Evolutionary conservation across 2,329 filamentous ascomycete genomes (phyloP).

Genomic region (Clarireedia monteithiana): DNA sequence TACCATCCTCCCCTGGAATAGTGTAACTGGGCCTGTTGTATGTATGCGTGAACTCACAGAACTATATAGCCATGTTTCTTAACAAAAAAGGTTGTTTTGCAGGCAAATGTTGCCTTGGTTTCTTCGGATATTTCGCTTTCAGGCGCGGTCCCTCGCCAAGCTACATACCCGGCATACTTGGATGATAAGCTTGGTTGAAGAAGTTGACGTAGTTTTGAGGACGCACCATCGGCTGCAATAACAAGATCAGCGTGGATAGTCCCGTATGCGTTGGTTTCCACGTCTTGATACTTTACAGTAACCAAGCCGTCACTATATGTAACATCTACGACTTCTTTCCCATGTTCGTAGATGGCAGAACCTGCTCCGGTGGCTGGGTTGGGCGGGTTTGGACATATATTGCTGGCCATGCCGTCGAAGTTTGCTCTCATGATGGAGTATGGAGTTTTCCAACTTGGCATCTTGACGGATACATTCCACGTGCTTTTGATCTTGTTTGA

Average conservation of each 20-base stretch:
- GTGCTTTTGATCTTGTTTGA: neutral
- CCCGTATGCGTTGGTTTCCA: neutral
- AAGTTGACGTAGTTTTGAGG: neutral
- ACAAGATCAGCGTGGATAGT: neutral
- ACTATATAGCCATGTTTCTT: neutral
- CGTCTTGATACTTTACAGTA: neutral
- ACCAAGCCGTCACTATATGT: neutral
- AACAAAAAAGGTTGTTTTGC: neutral
- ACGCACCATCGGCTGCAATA: neutral
- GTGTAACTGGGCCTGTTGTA: neutral
- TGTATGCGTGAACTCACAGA: neutral
- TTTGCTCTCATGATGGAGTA: constrained; percentile 16
- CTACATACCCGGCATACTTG: neutral
- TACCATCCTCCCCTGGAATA: neutral
- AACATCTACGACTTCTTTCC: neutral
- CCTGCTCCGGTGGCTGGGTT: neutral
- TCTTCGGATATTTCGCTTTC: neutral
- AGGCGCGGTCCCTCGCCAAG: neutral
- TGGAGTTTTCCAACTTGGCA: constrained; percentile 13
- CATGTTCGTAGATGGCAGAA: neutral
- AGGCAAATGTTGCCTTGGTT: neutral
- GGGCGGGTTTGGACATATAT: neutral
- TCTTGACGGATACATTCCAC: neutral
- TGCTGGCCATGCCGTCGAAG: constrained; percentile 17
- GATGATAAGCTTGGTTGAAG: neutral